These are phyloP conservation scores for Lentinus tigrinus DNA, from an alignment of 768 basidiomycete genomes.

Conservation along the genomic window DNA sequence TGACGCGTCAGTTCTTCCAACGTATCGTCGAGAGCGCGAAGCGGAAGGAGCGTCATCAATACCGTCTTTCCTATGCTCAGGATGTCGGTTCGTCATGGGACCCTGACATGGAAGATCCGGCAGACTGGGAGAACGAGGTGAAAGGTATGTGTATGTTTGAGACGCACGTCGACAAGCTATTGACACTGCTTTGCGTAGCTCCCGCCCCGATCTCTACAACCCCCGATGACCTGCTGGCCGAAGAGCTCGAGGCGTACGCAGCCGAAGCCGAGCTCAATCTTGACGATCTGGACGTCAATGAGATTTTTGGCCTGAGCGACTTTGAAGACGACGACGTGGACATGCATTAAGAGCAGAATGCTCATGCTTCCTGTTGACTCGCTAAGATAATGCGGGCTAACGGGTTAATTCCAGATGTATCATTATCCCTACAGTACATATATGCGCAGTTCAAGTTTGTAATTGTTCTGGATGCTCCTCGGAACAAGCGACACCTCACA, in stretches of 20 bases:
- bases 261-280: constrained; percentile 42
- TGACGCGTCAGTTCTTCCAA: constrained; percentile 69
- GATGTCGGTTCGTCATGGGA: constrained; percentile 80
- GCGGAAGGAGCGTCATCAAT: constrained; percentile 49
- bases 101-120: constrained; percentile 65
- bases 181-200: too few relatives aligned
- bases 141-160: constrained; percentile 32
- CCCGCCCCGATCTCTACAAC: constrained; percentile 30
- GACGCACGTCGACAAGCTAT: not conserved
- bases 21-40: constrained; percentile 60
- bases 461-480: too few relatives aligned
- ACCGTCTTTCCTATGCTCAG: constrained; percentile 59
- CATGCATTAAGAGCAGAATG: not conserved
- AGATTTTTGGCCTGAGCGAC: constrained; percentile 27
- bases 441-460: too few relatives aligned
- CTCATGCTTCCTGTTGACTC: not conserved
- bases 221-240: constrained; percentile 52
- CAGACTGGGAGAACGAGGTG: constrained; percentile 59
- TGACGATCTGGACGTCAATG: constrained; percentile 28
- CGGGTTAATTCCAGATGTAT: too few relatives aligned
- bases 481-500: too few relatives aligned
- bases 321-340: constrained; percentile 27
- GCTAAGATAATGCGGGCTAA: not conserved
- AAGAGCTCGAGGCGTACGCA: constrained; percentile 59
- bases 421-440: too few relatives aligned